Percentiles rank a stretch among this genome's conserved stretches.
Evolutionary conservation across 2,329 filamentous ascomycete genomes (phyloP).

Genomic region (Gaeumannomyces sp.): DNA sequence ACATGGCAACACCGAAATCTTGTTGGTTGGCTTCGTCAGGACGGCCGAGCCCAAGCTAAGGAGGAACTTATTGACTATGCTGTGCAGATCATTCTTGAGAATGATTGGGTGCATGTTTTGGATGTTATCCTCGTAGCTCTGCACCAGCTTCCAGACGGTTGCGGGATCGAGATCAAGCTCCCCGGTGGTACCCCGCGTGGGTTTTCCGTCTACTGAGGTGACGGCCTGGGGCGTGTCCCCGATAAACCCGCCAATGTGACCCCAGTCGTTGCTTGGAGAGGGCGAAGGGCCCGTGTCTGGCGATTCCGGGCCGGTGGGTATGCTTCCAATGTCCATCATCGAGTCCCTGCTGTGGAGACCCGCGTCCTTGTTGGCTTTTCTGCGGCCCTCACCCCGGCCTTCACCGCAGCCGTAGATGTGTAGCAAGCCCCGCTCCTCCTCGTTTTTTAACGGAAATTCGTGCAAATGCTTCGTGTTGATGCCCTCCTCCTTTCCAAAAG

Average conservation of each 20-base stretch:
- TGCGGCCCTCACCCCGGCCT: slow-evolving; percentile 52
- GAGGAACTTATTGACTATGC: slow-evolving; percentile 47
- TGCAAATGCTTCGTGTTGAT: slow-evolving; percentile 45
- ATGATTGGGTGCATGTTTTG: slow-evolving; percentile 62
- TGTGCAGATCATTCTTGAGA: slow-evolving; percentile 44
- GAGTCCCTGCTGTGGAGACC: slow-evolving; percentile 22
- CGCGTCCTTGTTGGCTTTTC: slow-evolving; percentile 31
- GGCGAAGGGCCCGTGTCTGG: slow-evolving; percentile 42
- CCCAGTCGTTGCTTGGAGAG: slow-evolving; percentile 51
- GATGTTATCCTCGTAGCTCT: slow-evolving; percentile 54
- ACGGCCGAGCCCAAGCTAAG: slow-evolving; percentile 35
- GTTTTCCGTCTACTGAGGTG: slow-evolving; percentile 19
- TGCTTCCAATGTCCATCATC: neutral
- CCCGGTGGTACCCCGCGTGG: slow-evolving; percentile 28
- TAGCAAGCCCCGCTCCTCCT: slow-evolving; percentile 67
- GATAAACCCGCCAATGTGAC: slow-evolving; percentile 39
- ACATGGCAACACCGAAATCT: slow-evolving; percentile 22
- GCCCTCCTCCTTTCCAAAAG: slow-evolving; percentile 38
- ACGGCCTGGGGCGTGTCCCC: neutral
- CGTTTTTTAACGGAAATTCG: slow-evolving; percentile 70
- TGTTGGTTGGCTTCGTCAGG: slow-evolving; percentile 16
- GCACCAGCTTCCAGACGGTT: slow-evolving; percentile 47
- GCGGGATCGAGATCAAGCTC: slow-evolving; percentile 48
- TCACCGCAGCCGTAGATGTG: slow-evolving; percentile 76
- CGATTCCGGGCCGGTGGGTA: neutral